Conservation (phyloP, 179 eudicot species). For the Carnegiea gigantea region DNA sequence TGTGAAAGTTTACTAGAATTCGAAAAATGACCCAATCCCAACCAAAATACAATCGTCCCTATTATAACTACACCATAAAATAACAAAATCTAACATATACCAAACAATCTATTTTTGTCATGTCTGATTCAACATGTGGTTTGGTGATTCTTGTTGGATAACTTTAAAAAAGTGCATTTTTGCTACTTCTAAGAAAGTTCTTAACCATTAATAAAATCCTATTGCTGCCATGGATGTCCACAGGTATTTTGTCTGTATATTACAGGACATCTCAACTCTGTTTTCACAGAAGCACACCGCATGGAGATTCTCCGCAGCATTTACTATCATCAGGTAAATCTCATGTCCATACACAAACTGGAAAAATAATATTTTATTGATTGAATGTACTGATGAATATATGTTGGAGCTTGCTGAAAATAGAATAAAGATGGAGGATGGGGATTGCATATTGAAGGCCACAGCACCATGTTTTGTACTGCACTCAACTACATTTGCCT, state of each 20-base stretch:
- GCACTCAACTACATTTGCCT: constrained; percentile 54
- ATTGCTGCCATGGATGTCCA: not conserved
- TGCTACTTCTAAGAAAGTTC: no score
- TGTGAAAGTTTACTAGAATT: no score
- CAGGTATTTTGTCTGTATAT: constrained; percentile 38
- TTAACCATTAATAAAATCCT: no score
- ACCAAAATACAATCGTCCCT: no score
- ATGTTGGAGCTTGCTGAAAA: not conserved
- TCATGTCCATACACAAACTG: not conserved
- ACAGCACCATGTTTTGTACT: constrained; percentile 58
- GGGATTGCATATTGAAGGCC: constrained; percentile 69
- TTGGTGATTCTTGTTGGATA: no score
- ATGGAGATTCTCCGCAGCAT: constrained; percentile 32
- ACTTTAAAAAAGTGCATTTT: no score
- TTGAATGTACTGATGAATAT: not conserved
- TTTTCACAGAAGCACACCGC: constrained; percentile 29
- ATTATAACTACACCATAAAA: no score
- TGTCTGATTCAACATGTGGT: no score
- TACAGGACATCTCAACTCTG: constrained; percentile 33
- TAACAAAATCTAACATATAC: no score
- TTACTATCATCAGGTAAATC: constrained; percentile 33
- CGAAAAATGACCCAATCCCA: no score
- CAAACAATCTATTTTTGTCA: no score
- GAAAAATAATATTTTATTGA: not conserved
- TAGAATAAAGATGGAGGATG: constrained; percentile 79